A percentile compares a stretch with the other conserved stretches of the same genome.
phyloP scores from a whole-genome alignment of 1,139 yeast genomes.

The Kluyveromyces sp. region DNA sequence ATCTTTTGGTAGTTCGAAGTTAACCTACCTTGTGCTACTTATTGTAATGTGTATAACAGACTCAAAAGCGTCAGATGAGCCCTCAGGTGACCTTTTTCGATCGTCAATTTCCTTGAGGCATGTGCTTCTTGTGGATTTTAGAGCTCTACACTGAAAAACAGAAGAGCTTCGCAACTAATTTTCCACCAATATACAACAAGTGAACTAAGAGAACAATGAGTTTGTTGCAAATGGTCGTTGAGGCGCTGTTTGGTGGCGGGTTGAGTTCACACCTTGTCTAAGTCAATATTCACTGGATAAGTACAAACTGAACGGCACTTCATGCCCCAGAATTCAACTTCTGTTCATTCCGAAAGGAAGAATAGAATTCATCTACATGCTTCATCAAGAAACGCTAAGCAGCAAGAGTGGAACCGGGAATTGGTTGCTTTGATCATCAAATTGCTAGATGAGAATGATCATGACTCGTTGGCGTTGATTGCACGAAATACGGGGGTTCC shows the following conservation, averaged over 20 bases:
- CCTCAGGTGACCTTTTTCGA: too few relatives aligned
- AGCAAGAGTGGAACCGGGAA: slow-evolving; percentile 25
- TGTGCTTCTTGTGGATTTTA: neutral
- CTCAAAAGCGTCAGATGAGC: too few relatives aligned
- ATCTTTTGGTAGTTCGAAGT: too few relatives aligned
- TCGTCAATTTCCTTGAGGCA: neutral
- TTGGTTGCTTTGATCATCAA: slow-evolving; percentile 24
- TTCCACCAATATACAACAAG: neutral
- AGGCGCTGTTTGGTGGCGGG: neutral
- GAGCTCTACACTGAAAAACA: neutral
- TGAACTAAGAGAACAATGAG: neutral
- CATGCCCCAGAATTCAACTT: slow-evolving; percentile 3
- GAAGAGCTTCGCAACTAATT: neutral
- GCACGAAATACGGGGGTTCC: slow-evolving; percentile 86
- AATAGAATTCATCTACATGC: slow-evolving; percentile 11
- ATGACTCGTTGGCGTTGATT: slow-evolving; percentile 53
- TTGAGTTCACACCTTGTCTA: neutral
- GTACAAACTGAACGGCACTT: neutral
- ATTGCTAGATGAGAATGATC: slow-evolving; percentile 32
- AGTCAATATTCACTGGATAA: neutral
- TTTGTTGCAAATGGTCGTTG: neutral
- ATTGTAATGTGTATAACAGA: too few relatives aligned
- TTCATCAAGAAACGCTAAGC: slow-evolving; percentile 21
- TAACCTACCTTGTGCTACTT: too few relatives aligned
- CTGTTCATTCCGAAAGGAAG: slow-evolving; percentile 7